Evolutionary conservation across 148 eudicot genomes (phyloP).

Genomic region (Heliamphora exappendiculata): DNA sequence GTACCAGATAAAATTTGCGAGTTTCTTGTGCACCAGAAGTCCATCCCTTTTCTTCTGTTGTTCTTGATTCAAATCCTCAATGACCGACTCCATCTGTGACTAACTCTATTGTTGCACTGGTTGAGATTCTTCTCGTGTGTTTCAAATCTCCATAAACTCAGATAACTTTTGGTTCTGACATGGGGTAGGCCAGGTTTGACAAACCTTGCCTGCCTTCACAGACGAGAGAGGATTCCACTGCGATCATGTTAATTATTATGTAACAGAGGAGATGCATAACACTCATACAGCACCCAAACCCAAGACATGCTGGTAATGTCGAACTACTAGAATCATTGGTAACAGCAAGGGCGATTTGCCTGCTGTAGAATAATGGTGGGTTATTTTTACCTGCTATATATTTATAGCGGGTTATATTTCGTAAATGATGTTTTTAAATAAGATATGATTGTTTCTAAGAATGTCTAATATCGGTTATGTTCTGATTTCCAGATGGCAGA

Average conservation of each 20-base stretch:
- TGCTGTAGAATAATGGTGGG: not conserved
- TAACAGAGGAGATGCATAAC: not conserved
- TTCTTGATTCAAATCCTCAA: too few relatives aligned
- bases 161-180: too few relatives aligned
- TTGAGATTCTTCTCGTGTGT: too few relatives aligned
- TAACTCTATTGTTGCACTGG: too few relatives aligned
- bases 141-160: too few relatives aligned
- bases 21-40: too few relatives aligned
- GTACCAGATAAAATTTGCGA: too few relatives aligned
- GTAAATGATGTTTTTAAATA: not conserved
- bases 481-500: conserved; percentile 61
- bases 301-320: not conserved
- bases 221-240: too few relatives aligned
- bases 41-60: too few relatives aligned
- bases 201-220: too few relatives aligned
- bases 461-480: not conserved
- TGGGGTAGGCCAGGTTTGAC: too few relatives aligned
- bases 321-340: not conserved
- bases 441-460: not conserved
- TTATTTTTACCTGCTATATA: not conserved
- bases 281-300: not conserved
- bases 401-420: not conserved
- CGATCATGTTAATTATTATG: not conserved
- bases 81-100: too few relatives aligned
- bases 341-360: not conserved